Conservation (phyloP, 2,329 filamentous ascomycete genomes). For the Phaeophleospora eucalypticola region DNA sequence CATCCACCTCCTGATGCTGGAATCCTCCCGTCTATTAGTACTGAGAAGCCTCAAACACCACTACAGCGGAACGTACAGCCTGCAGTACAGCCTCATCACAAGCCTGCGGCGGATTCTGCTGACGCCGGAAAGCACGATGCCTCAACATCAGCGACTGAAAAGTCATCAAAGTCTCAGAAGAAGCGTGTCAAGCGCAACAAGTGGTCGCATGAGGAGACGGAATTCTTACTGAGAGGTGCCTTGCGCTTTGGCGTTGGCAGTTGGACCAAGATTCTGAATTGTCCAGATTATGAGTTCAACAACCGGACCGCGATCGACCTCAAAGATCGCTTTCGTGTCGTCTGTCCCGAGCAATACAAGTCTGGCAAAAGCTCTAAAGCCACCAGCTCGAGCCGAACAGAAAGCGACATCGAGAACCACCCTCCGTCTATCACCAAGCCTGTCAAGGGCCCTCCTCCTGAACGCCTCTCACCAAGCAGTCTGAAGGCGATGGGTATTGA, state of each 20-base stretch:
- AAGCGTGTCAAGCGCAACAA: conserved; percentile 39
- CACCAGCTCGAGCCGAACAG: background rate
- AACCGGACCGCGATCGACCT: conserved; percentile 58
- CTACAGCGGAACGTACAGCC: background rate
- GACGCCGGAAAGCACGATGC: too few species aligned
- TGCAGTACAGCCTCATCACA: conserved; percentile 4
- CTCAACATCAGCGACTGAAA: conserved; percentile 28
- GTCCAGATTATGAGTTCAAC: conserved; percentile 55
- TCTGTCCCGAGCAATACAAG: conserved; percentile 26
- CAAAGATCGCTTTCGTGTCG: conserved; percentile 52
- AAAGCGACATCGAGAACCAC: conserved; percentile 1
- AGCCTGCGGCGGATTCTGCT: too few species aligned
- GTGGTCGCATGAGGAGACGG: conserved; percentile 62
- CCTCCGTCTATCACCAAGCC: background rate
- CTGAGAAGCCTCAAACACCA: conserved; percentile 18
- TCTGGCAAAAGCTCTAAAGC: background rate
- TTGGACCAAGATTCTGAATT: conserved; percentile 60
- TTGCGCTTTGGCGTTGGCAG: conserved; percentile 59
- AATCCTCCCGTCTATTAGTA: conserved; percentile 56
- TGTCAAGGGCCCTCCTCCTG: conserved; percentile 23
- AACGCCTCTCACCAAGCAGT: conserved; percentile 30
- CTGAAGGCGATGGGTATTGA: conserved; percentile 46
- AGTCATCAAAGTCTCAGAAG: conserved; percentile 35
- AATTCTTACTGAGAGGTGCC: conserved; percentile 55
- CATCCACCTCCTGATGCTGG: conserved; percentile 60